phyloP scores from a whole-genome alignment of 208 protist species.

The Leishmania amazonensis region DNA sequence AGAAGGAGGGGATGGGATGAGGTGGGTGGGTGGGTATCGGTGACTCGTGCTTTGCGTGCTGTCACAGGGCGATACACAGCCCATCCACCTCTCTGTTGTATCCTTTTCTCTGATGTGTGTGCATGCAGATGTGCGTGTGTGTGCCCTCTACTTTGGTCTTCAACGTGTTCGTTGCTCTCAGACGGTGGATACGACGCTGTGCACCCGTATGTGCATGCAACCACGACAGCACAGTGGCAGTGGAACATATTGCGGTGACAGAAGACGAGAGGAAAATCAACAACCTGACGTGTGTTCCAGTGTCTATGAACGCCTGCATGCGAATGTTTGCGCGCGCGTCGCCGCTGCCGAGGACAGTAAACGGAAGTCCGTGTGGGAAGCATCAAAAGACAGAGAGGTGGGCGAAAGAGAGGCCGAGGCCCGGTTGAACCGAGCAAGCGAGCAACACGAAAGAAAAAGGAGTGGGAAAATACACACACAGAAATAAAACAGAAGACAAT shows the following conservation, averaged over 20 bases:
- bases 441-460: background rate
- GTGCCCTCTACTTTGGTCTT: background rate
- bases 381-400: background rate
- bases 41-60: background rate
- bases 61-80: background rate
- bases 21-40: background rate
- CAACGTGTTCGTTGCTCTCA: background rate
- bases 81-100: background rate
- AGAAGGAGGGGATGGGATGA: background rate
- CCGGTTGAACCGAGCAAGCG: background rate
- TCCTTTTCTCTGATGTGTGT: background rate
- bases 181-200: background rate
- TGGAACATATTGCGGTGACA: background rate
- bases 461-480: background rate
- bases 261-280: too few species aligned
- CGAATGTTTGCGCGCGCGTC: background rate
- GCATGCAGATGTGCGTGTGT: background rate
- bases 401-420: background rate
- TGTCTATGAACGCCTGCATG: background rate
- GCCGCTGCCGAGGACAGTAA: background rate
- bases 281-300: background rate
- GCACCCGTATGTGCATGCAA: background rate
- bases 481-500: slow-evolving; percentile 1
- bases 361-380: background rate
- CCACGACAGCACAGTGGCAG: background rate